A percentile compares a stretch with the other conserved stretches of the same genome.
Conservation (phyloP, 257 asterid genomes). For the Solanum piurae region DNA sequence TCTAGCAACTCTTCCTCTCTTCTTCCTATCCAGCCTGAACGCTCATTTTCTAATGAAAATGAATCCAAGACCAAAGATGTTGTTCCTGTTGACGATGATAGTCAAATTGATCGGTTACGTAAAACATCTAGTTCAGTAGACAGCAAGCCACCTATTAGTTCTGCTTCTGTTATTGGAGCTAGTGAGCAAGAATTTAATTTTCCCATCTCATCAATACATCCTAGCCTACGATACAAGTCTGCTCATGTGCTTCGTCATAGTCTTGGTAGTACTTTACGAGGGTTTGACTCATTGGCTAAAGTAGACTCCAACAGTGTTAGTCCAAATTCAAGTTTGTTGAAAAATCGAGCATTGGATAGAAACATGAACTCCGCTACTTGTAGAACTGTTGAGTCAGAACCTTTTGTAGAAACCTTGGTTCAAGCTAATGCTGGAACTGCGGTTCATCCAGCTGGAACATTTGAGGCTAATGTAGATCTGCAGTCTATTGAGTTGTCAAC, state of each 20-base stretch:
- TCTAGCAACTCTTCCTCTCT: constrained; percentile 13
- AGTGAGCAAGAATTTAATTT: constrained; percentile 4
- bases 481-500: constrained; percentile 17
- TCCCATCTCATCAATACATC: constrained; percentile 10
- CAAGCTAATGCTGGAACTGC: constrained; percentile 23
- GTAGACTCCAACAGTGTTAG: not conserved
- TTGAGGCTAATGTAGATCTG: constrained; percentile 13
- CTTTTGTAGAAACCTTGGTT: constrained; percentile 34
- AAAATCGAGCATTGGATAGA: not conserved
- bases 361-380: constrained; percentile 12
- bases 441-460: constrained; percentile 22
- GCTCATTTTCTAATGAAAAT: constrained; percentile 5
- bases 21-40: constrained; percentile 48
- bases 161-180: too few relatives aligned
- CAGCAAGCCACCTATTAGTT: too few relatives aligned
- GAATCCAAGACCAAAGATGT: constrained; percentile 9
- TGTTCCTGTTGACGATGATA: too few relatives aligned
- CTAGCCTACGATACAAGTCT: constrained; percentile 12
- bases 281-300: constrained; percentile 1
- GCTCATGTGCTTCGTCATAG: constrained; percentile 53
- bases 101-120: too few relatives aligned
- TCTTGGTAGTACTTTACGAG: constrained; percentile 34
- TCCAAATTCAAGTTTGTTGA: not conserved
- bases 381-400: constrained; percentile 49
- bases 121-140: too few relatives aligned